Base-by-base conservation (phyloP, 345 rosid genomes). In the Brassica incana region DNA sequence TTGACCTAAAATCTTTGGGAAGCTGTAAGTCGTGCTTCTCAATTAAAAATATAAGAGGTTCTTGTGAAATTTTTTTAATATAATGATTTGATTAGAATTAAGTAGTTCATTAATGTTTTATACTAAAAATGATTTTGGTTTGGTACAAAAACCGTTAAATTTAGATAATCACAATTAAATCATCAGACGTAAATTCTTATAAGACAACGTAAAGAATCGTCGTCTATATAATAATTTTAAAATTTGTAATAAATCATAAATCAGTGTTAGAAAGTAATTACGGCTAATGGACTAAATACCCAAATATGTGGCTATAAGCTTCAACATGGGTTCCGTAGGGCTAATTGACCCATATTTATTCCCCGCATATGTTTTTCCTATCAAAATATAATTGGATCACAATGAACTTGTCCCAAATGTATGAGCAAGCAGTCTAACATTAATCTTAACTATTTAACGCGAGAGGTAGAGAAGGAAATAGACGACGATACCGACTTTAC, bases 401-500 rank as follows among this genome's bases (percentile, higher is more conserved):
- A 74, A 35, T 50, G 82, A 79, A 68, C 73, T 66, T 30, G 67
- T 66, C 18, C 77, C 69, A 73, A 79, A 67, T 58, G 67, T 52
- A 70, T 36, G 35, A 33, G 48, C 40, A 72, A 33, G 48, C 56
- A 72, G 36, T 56, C 79, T 61, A 80, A 43, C 71, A 61, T 73
- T 74, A 73, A 73, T 67, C 74, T 79, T 70, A 73, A 48, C 78
- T 67, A 79, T 61, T 61, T 67, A 67, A 73, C 65, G 45, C 68
- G 27, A 45, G 63, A 66, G 78, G 62, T 9, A 32, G 50, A 40
- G 15, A 40, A 8, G 1, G 35, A 63, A 48, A 54, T 23, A 33
- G 63, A 65, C 14, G 8, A 48, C 14, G 15, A 23, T 20, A 61
- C 15, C 15, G 78, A 74, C 78, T 79, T 79, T 79, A 80, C 71